Evolutionary conservation across 441 rosid species (phyloP), one percentile per base, ranked within the genome.

Genomic region (Adansonia gregorii): DNA sequence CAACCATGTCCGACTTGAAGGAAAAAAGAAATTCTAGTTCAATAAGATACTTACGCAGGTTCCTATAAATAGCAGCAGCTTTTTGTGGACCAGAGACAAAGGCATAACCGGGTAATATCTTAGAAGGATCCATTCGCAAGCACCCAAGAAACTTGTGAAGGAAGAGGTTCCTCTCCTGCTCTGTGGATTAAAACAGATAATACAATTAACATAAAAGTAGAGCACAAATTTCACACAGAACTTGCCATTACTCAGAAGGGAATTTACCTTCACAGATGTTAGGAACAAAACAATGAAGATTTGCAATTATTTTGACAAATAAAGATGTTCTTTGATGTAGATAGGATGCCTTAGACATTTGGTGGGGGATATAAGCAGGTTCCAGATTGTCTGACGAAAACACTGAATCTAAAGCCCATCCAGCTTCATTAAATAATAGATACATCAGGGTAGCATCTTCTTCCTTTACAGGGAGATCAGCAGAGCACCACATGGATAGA

Each of bases 211-310:
- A 48, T n/a, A 22, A 73, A 68, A 24, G 41, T 59, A 31, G 14
- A 11, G 4, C 22, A 58, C 22, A 27, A 74, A 67, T 41, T 24
- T 27, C 51, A 39, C 24, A 73, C 41, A 70, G 76, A 78, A 70
- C 68, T 35, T 22, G 41, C 51, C 4, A 72, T 20, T 43, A 66
- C 20, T 20, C 59, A 19, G 67, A 73, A 46, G 79, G 48, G 79
- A 56, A 73, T 73, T 82, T 72, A 97, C 98, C 99, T 91, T 92
- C 85, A 79, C 98, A 97, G 76, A 93, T 83, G 76, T 66, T 84
- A 68, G 98, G 95, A 73, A 92, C 87, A 81, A 94, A 97, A 83
- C 98, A 97, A 79, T 97, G 98, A 73, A 94, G 98, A 85, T 97
- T 97, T 17, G 98, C 98, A 49, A 97, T 93, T 70, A 94, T 85